Conservation (phyloP, 2,329 filamentous ascomycete species). For the Aspergillus udagawae region DNA sequence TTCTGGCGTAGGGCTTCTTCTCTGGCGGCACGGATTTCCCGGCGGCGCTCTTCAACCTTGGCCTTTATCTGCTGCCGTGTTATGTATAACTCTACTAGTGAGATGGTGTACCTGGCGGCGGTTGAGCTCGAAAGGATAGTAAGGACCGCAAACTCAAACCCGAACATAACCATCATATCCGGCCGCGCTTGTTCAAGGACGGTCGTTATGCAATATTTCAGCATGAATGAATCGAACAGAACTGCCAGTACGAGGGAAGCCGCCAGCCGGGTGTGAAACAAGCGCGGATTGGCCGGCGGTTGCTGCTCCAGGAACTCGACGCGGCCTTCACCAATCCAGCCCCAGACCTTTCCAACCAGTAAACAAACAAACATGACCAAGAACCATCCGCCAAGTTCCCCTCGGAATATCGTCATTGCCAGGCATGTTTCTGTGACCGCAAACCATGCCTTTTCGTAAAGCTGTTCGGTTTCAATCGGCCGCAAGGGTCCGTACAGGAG, state of each 20-base stretch:
- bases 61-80: slow-evolving; percentile 68
- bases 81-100: slow-evolving; percentile 72
- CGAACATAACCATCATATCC: slow-evolving; percentile 99
- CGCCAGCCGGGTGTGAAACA: slow-evolving; percentile 82
- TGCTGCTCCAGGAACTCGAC: slow-evolving; percentile 95
- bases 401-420: slow-evolving; percentile 96
- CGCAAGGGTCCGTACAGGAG: slow-evolving; percentile 87
- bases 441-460: slow-evolving; percentile 98
- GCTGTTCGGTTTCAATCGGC: slow-evolving; percentile 90
- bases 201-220: slow-evolving; percentile 74
- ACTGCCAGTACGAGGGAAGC: slow-evolving; percentile 75
- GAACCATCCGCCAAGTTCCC: slow-evolving; percentile 92
- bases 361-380: slow-evolving; percentile 93
- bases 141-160: slow-evolving; percentile 93
- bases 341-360: slow-evolving; percentile 94
- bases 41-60: slow-evolving; percentile 64
- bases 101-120: slow-evolving; percentile 70
- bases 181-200: slow-evolving; percentile 85
- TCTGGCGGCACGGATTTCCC: slow-evolving; percentile 58
- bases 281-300: slow-evolving; percentile 77
- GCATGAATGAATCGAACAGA: slow-evolving; percentile 72
- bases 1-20: slow-evolving; percentile 44
- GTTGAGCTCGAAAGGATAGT: slow-evolving; percentile 77
- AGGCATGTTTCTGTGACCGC: slow-evolving; percentile 94
- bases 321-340: slow-evolving; percentile 93